Evolutionary conservation across 495 filamentous ascomycete species (phyloP), one percentile per base, ranked within the genome.

Genomic region (Trichoderma erinaceum): DNA sequence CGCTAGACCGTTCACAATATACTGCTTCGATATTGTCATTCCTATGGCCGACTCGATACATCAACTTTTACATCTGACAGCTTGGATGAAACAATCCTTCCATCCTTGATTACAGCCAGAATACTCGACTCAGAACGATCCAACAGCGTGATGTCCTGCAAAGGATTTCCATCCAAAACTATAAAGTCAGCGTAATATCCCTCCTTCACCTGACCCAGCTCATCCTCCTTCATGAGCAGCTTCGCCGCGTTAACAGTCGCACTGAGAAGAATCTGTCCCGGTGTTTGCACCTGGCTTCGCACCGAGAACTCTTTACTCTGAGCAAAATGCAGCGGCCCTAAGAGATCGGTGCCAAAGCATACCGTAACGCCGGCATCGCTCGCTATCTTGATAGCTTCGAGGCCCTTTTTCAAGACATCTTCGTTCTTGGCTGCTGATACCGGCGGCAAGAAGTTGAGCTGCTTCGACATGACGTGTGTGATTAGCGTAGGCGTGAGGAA

Each of bases 301-400:
- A 50, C 46, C 4, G 46, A 50, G 7, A 50, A 50, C n/a, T 50
- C 46, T 21, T 50, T 50, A 16, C 46, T 50, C n/a, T 50, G 46
- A 50, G 46, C 46, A n/a, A 50, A 50, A 50, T 50, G 46, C 69
- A 85, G 25, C 13, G 78, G 78, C 0, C 78, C 83, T 0, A 86
- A 75, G n/a, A 85, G 75, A 75, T 85, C 84, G 3, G 83, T 82
- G 6, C 84, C 83, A 72, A 77, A 85, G 68, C 83, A 85, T 69
- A 86, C 80, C 0, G 74, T 81, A 0, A 84, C 77, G 8, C 81
- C 83, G 4, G 80, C 82, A 16, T 80, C 75, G 1, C 72, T 71
- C 0, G 79, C 80, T 58, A 83, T 75, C 58, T 78, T 74, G 46
- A 86, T 65, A 1, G 78, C 74, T 5, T 77, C 61, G 16, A 83